Conservation (phyloP, 148 eudicot species). For the Chenopodium quinoa region DNA sequence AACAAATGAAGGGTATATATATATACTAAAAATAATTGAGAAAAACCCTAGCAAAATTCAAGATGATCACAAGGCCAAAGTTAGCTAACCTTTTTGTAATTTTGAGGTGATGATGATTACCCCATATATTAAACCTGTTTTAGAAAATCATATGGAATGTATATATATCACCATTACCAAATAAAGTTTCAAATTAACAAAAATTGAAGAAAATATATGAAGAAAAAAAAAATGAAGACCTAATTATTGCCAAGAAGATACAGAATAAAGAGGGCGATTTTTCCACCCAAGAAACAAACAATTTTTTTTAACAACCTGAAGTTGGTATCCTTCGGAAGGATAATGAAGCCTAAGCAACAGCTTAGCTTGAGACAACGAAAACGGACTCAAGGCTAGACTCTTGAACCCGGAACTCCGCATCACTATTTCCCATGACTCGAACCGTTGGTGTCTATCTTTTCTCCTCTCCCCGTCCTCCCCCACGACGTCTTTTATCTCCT, state of each 20-base stretch:
- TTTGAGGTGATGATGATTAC: not conserved
- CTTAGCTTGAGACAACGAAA: slow-evolving; percentile 86
- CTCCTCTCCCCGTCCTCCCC: slow-evolving; percentile 52
- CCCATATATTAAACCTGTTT: not conserved
- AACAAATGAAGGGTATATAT: not conserved
- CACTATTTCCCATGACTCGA: slow-evolving; percentile 69
- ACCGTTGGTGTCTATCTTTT: slow-evolving; percentile 62
- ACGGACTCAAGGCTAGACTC: slow-evolving; percentile 61
- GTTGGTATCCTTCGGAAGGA: slow-evolving; percentile 90
- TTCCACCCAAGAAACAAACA: slow-evolving; percentile 86
- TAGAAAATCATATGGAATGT: too few species aligned
- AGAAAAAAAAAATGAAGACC: not conserved
- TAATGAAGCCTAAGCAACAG: slow-evolving; percentile 75
- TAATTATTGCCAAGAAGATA: slow-evolving; percentile 75
- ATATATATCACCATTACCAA: slow-evolving; percentile 8
- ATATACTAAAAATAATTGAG: not conserved
- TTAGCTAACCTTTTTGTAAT: not conserved
- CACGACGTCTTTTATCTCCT: slow-evolving; percentile 64
- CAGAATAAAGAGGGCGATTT: slow-evolving; percentile 72
- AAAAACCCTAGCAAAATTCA: slow-evolving; percentile 16
- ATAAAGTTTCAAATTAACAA: not conserved
- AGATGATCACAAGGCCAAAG: not conserved
- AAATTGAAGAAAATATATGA: not conserved
- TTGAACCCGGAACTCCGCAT: slow-evolving; percentile 60
- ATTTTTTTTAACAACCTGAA: slow-evolving; percentile 44